Evolutionary conservation across 2,329 filamentous ascomycete genomes (phyloP).

Genomic region (Aspergillus sp.): DNA sequence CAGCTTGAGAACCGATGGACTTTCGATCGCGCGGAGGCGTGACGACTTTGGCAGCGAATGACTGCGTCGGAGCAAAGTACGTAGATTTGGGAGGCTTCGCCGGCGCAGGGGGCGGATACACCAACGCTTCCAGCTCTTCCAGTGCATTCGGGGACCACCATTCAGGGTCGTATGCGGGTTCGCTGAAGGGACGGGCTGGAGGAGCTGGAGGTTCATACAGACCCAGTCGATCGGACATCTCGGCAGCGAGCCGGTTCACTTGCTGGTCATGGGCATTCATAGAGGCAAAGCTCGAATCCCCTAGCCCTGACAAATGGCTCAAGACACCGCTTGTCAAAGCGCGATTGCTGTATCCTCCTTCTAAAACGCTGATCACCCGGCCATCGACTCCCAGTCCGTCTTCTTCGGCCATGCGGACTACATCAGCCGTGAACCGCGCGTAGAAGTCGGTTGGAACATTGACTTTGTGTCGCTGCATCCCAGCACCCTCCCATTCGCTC

Average conservation of each 20-base stretch:
- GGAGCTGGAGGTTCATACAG: conserved; percentile 13
- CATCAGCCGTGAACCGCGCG: conserved; percentile 81
- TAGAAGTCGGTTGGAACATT: conserved; percentile 98
- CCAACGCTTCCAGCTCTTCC: conserved; percentile 64
- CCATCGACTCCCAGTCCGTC: conserved; percentile 75
- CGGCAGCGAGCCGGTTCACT: conserved; percentile 50
- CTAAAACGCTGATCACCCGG: conserved; percentile 85
- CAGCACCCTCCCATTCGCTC: conserved; percentile 85
- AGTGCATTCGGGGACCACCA: conserved; percentile 71
- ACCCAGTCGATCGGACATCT: conserved; percentile 52
- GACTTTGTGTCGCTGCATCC: conserved; percentile 94
- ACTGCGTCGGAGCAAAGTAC: conserved; percentile 83
- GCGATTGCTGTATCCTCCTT: conserved; percentile 93
- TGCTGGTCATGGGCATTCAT: conserved; percentile 19
- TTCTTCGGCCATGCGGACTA: conserved; percentile 78
- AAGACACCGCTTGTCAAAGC: conserved; percentile 84
- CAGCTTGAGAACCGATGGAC: conserved; percentile 46
- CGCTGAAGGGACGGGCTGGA: conserved; percentile 6
- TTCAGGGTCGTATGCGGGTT: conserved; percentile 57
- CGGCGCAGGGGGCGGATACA: conserved; percentile 51
- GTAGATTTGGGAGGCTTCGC: conserved; percentile 60
- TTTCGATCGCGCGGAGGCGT: conserved; percentile 59
- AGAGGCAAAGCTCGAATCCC: conserved; percentile 41
- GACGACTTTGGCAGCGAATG: conserved; percentile 77
- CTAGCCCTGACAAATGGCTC: conserved; percentile 81